Evolutionary conservation across 1,284 basidiomycete species (phyloP).

Genomic region (Sphagnurus paluster): DNA sequence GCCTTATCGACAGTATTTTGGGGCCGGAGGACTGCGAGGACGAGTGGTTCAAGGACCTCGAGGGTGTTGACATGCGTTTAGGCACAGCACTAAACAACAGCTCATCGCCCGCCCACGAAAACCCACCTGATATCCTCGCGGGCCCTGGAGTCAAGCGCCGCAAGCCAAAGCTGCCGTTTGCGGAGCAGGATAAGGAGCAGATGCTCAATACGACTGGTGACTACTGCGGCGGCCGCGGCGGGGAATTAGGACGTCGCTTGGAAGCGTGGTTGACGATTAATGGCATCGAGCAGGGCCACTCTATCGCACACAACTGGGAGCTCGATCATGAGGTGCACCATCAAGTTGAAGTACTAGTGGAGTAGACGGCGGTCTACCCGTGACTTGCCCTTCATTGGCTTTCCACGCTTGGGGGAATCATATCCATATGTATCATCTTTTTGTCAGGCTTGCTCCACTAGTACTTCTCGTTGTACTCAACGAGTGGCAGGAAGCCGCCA

Average conservation of each 20-base stretch:
- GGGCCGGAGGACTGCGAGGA: conserved; percentile 68
- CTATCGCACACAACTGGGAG: conserved; percentile 16
- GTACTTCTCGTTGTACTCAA: too few species aligned
- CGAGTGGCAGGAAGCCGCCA: too few species aligned
- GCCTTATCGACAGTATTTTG: conserved; percentile 69
- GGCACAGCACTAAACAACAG: conserved; percentile 20
- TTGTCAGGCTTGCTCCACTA: too few species aligned
- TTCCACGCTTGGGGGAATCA: too few species aligned
- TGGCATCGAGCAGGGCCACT: conserved; percentile 27
- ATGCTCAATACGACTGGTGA: conserved; percentile 69
- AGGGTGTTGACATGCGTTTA: conserved; percentile 26
- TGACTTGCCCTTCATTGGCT: too few species aligned
- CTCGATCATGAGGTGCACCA: conserved; percentile 15
- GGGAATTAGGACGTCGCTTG: conserved; percentile 68
- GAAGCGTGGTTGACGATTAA: conserved; percentile 66
- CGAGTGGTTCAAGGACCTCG: conserved; percentile 60
- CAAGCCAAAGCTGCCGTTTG: conserved; percentile 44
- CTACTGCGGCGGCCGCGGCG: conserved; percentile 72
- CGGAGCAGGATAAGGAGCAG: conserved; percentile 66
- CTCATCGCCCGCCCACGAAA: conserved; percentile 14
- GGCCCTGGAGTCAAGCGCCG: conserved; percentile 21
- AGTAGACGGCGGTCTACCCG: conserved; percentile 2
- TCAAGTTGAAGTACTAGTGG: conserved; percentile 5
- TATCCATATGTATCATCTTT: too few species aligned
- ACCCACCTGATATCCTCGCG: conserved; percentile 15